Percentiles rank a stretch among this genome's conserved stretches.
Conservation (phyloP, 805 yeast genomes). For the Metschnikowia anglica region DNA sequence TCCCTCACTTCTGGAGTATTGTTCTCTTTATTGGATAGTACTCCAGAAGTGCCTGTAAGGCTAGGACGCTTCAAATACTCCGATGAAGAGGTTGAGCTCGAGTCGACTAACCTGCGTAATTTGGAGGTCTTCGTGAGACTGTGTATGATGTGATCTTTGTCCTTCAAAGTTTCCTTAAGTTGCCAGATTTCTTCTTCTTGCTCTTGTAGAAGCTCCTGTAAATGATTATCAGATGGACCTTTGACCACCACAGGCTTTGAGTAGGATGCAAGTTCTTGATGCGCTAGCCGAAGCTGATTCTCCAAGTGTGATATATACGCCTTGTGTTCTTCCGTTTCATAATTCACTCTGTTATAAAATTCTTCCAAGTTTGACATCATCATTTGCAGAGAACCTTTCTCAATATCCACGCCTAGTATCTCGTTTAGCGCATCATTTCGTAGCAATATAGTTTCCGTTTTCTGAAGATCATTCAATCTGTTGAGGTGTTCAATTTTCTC, state of each 20-base stretch:
- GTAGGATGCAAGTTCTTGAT: conserved; percentile 18
- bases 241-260: neutral
- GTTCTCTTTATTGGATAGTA: conserved; percentile 14
- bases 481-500: conserved; percentile 70
- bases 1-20: conserved; percentile 7
- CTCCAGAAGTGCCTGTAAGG: conserved; percentile 7
- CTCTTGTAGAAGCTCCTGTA: conserved; percentile 46
- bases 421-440: conserved; percentile 61
- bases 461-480: conserved; percentile 60
- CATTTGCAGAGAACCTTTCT: conserved; percentile 36
- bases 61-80: conserved; percentile 16
- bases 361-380: conserved; percentile 50
- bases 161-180: conserved; percentile 58
- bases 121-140: conserved; percentile 67
- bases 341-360: conserved; percentile 44
- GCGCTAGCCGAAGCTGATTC: conserved; percentile 42
- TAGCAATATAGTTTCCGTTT: conserved; percentile 53
- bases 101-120: conserved; percentile 49
- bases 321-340: conserved; percentile 58
- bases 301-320: conserved; percentile 62
- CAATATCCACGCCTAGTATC: conserved; percentile 46
- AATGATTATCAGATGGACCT: conserved; percentile 14
- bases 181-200: conserved; percentile 70
- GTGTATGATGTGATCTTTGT: conserved; percentile 76
- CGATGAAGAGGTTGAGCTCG: conserved; percentile 21